phyloP scores from a whole-genome alignment of 2,329 filamentous ascomycete species.

The Scorias spongiosa region DNA sequence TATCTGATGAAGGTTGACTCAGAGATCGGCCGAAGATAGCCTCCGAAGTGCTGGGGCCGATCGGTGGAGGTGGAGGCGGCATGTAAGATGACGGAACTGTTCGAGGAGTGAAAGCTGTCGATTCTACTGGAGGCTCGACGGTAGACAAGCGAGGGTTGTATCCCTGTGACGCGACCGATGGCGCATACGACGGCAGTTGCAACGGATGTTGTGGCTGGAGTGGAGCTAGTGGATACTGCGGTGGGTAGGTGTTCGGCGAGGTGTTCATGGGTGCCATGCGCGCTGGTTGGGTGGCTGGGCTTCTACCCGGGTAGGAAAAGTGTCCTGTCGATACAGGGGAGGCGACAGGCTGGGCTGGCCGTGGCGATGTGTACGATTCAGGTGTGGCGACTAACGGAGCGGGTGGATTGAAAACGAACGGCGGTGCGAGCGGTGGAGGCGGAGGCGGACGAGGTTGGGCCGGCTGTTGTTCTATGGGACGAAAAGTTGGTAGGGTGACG shows the following conservation, averaged over 20 bases:
- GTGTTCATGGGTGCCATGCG: not conserved
- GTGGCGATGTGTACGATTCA: constrained; percentile 4
- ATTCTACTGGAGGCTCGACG: constrained; percentile 12
- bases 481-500: constrained; percentile 22
- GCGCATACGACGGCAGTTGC: constrained; percentile 1
- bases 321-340: constrained; percentile 6
- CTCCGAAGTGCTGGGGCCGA: too few relatives aligned
- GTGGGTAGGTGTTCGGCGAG: not conserved
- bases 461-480: constrained; percentile 8
- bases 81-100: constrained; percentile 1
- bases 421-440: not conserved
- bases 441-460: not conserved
- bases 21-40: constrained; percentile 11
- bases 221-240: not conserved
- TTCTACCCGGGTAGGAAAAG: constrained; percentile 5
- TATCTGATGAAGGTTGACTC: constrained; percentile 2
- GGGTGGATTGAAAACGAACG: not conserved
- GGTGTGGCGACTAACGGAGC: not conserved
- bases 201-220: constrained; percentile 4
- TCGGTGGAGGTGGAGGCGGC: too few relatives aligned
- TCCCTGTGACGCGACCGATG: constrained; percentile 1
- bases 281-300: constrained; percentile 3
- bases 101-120: constrained; percentile 11
- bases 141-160: constrained; percentile 6
- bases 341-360: constrained; percentile 7